These are phyloP conservation scores for Amyloporia xantha DNA, from an alignment of 768 basidiomycete genomes.

Conservation along the genomic window DNA sequence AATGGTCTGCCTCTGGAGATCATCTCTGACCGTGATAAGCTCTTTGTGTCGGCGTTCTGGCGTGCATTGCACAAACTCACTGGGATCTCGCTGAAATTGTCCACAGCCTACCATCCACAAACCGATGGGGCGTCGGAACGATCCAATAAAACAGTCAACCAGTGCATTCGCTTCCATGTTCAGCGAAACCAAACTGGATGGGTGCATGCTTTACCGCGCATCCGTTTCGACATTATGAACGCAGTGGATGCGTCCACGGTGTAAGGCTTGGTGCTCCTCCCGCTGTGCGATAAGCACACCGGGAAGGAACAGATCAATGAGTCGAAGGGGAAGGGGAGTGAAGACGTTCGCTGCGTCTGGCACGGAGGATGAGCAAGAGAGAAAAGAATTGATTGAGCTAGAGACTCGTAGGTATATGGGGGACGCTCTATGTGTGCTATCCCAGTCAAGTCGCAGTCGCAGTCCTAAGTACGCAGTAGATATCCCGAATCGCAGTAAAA, in stretches of 20 bases:
- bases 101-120: constrained; percentile 30
- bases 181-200: constrained; percentile 15
- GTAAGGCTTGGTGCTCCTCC: no score
- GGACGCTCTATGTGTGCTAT: no score
- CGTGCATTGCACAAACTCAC: constrained; percentile 17
- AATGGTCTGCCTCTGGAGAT: constrained; percentile 24
- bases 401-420: no score
- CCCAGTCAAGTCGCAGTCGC: no score
- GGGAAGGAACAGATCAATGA: no score
- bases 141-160: constrained; percentile 21
- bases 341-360: no score
- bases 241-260: constrained; percentile 19
- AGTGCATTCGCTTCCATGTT: constrained; percentile 18
- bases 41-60: constrained; percentile 33
- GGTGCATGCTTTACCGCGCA: constrained; percentile 10
- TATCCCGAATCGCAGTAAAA: no score
- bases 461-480: no score
- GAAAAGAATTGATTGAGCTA: no score
- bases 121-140: constrained; percentile 30
- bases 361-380: no score
- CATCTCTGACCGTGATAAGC: constrained; percentile 26
- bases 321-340: no score
- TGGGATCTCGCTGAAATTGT: constrained; percentile 26
- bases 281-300: no score
- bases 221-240: constrained; percentile 22